Conservation (phyloP, 2,329 filamentous ascomycete genomes). For the Aureobasidium subglaciale region DNA sequence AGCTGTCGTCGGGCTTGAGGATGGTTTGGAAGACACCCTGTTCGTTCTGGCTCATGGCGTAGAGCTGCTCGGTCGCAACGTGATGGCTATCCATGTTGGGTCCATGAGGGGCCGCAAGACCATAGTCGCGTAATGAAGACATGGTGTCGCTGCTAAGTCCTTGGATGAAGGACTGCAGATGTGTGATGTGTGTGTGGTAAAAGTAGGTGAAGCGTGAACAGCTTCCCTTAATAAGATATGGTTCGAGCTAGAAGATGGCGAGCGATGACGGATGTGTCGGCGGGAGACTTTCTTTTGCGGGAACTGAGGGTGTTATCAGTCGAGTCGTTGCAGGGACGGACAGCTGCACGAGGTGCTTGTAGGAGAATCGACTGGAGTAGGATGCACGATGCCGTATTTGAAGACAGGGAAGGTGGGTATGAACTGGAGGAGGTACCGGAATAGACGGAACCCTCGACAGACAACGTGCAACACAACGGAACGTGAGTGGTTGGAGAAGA, state of each 20-base stretch:
- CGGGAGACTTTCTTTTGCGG: not conserved
- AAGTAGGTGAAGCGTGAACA: not conserved
- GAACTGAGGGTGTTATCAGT: not conserved
- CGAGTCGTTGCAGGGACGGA: not conserved
- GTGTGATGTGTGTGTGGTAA: not conserved
- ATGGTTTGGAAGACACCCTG: constrained; percentile 65
- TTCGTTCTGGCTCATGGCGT: constrained; percentile 51
- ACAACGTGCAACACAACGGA: constrained; percentile 12
- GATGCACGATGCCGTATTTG: constrained; percentile 14
- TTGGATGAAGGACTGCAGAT: constrained; percentile 1
- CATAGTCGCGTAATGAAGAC: constrained; percentile 40
- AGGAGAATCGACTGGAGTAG: constrained; percentile 5
- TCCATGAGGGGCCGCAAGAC: constrained; percentile 41
- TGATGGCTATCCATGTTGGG: constrained; percentile 40
- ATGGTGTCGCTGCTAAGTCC: constrained; percentile 16
- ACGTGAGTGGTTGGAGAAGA: constrained; percentile 6
- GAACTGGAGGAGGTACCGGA: constrained; percentile 1
- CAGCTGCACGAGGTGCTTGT: constrained; percentile 10
- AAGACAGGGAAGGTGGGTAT: not conserved
- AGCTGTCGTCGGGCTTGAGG: constrained; percentile 82
- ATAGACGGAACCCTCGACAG: constrained; percentile 7
- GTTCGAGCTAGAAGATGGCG: not conserved
- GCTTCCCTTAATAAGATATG: constrained; percentile 7
- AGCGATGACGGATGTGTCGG: constrained; percentile 8
- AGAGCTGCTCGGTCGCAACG: constrained; percentile 35